Evolutionary conservation across 495 filamentous ascomycete genomes (phyloP).

Genomic region (Podospora bellae-mahoneyi): DNA sequence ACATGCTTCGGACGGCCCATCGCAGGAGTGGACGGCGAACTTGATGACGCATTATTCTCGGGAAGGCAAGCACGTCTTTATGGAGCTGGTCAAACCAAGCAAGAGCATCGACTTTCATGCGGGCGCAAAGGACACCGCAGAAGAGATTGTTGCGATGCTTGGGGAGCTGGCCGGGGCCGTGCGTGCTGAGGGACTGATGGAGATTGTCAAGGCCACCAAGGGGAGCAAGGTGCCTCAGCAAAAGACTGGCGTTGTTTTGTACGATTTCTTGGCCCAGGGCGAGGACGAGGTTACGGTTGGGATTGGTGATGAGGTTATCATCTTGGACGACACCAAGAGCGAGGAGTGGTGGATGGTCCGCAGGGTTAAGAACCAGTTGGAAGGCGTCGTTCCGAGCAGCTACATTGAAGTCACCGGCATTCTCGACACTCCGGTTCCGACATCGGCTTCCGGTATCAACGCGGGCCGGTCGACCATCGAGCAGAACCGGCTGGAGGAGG

Average conservation of each 20-base stretch:
- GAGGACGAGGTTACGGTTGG: slow-evolving; percentile 94
- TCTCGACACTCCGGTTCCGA: slow-evolving; percentile 39
- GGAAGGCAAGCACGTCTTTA: slow-evolving; percentile 96
- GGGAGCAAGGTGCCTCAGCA: slow-evolving; percentile 47
- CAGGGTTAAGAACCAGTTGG: slow-evolving; percentile 81
- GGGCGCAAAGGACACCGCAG: slow-evolving; percentile 92
- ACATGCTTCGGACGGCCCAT: slow-evolving; percentile 68
- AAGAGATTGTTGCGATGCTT: slow-evolving; percentile 83
- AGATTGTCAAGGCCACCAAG: slow-evolving; percentile 77
- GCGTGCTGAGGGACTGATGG: slow-evolving; percentile 76
- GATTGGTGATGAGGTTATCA: slow-evolving; percentile 83
- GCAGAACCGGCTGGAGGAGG: slow-evolving; percentile 80
- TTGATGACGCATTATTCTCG: slow-evolving; percentile 93
- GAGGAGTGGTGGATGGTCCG: slow-evolving; percentile 99
- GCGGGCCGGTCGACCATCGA: slow-evolving; percentile 70
- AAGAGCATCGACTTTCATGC: slow-evolving; percentile 96
- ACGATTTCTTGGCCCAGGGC: slow-evolving; percentile 94
- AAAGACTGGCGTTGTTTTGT: slow-evolving; percentile 82
- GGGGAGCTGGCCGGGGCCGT: slow-evolving; percentile 86
- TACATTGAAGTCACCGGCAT: slow-evolving; percentile 84
- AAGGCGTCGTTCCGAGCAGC: slow-evolving; percentile 97
- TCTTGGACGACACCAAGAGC: slow-evolving; percentile 85
- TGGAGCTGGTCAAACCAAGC: slow-evolving; percentile 85
- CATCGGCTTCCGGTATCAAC: slow-evolving; percentile 53
- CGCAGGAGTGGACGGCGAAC: slow-evolving; percentile 90